phyloP scores from a whole-genome alignment of 768 basidiomycete species.

The Rhizopogon salebrosus region DNA sequence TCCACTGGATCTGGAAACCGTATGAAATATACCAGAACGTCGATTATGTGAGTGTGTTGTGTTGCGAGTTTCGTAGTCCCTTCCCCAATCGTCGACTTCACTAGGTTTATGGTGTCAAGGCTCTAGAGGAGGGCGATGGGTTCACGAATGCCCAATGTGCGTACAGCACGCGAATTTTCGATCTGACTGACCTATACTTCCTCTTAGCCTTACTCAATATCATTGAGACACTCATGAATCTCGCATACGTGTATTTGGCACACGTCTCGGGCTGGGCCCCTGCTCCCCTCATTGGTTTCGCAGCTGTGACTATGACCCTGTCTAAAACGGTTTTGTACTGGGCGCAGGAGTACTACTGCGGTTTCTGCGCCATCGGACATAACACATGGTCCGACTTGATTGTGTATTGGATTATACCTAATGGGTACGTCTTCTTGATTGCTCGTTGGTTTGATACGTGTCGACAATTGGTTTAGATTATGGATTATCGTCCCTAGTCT shows the following conservation, averaged over 20 bases:
- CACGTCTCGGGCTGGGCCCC: slow-evolving; percentile 56
- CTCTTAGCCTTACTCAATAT: slow-evolving; percentile 68
- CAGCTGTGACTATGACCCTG: slow-evolving; percentile 70
- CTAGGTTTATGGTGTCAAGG: slow-evolving; percentile 69
- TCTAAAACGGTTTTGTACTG: slow-evolving; percentile 84
- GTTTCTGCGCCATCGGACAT: slow-evolving; percentile 70
- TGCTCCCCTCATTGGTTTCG: slow-evolving; percentile 73
- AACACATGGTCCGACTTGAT: slow-evolving; percentile 50
- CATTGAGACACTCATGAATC: slow-evolving; percentile 71
- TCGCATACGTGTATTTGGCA: slow-evolving; percentile 71
- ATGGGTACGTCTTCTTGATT: slow-evolving; percentile 49
- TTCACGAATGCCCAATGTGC: slow-evolving; percentile 85
- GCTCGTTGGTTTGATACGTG: neutral
- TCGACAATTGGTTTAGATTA: slow-evolving; percentile 35
- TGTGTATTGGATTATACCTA: slow-evolving; percentile 69
- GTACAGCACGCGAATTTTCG: slow-evolving; percentile 13
- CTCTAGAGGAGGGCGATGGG: slow-evolving; percentile 61
- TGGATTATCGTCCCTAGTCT: slow-evolving; percentile 73
- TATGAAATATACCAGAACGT: slow-evolving; percentile 77
- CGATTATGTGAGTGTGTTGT: slow-evolving; percentile 29
- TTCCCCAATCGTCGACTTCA: neutral
- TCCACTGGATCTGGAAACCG: slow-evolving; percentile 90
- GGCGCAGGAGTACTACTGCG: slow-evolving; percentile 75
- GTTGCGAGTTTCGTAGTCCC: slow-evolving; percentile 32
- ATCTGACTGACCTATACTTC: neutral